These are phyloP conservation scores for Verticillium nubilum DNA, from an alignment of 2,329 filamentous ascomycete species.

Conservation along the genomic window DNA sequence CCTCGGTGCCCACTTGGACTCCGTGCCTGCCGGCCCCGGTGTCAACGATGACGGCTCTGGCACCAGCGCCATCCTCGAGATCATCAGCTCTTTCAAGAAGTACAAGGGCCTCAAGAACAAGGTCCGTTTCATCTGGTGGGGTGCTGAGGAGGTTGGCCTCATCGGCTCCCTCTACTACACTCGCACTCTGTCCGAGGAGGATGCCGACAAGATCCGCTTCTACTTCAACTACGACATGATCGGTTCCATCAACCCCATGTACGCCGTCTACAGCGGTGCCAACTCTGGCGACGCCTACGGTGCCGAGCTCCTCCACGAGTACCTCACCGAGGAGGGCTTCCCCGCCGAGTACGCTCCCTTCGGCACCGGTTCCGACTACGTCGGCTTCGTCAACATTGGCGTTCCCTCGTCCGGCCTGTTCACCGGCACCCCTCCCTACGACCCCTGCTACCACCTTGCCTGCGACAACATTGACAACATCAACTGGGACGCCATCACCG, in stretches of 20 bases:
- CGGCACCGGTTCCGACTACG: slow-evolving; percentile 32
- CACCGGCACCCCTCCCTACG: slow-evolving; percentile 29
- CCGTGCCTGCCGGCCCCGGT: slow-evolving; percentile 31
- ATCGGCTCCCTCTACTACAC: slow-evolving; percentile 37
- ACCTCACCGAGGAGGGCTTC: slow-evolving; percentile 27
- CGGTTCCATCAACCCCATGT: slow-evolving; percentile 33
- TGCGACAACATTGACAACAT: slow-evolving; percentile 35
- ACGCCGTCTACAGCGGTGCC: slow-evolving; percentile 32
- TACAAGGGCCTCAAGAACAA: slow-evolving; percentile 35
- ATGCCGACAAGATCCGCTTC: slow-evolving; percentile 52
- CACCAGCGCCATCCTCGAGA: slow-evolving; percentile 30
- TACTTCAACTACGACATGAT: slow-evolving; percentile 73
- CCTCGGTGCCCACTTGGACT: slow-evolving; percentile 35
- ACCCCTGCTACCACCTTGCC: slow-evolving; percentile 32
- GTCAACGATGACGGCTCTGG: slow-evolving; percentile 37
- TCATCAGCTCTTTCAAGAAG: slow-evolving; percentile 28
- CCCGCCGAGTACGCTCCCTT: slow-evolving; percentile 26
- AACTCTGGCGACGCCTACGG: slow-evolving; percentile 28
- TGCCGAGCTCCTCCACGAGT: slow-evolving; percentile 26
- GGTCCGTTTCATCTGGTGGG: slow-evolving; percentile 38
- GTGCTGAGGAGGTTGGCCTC: slow-evolving; percentile 37
- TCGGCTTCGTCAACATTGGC: slow-evolving; percentile 31
- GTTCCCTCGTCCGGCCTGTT: slow-evolving; percentile 34
- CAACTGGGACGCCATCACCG: slow-evolving; percentile 31
- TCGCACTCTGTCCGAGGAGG: slow-evolving; percentile 24